These are phyloP conservation scores for Narthecium ossifragum DNA, from an alignment of 106 monocot genomes.

Conservation along the genomic window DNA sequence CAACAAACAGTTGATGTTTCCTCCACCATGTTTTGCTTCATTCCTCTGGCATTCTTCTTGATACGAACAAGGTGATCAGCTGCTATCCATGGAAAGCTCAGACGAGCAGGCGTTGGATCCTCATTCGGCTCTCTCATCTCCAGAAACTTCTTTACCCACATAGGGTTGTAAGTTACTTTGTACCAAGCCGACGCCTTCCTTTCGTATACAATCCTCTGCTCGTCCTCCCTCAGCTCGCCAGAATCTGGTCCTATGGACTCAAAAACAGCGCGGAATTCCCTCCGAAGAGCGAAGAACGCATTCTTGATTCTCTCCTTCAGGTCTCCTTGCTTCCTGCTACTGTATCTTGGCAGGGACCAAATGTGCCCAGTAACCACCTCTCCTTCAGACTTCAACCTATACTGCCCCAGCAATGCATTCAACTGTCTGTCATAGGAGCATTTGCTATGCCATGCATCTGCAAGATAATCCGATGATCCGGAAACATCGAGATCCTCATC, in stretches of 20 bases:
- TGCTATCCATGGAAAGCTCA: constrained; percentile 92
- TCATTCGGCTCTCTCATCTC: constrained; percentile 40
- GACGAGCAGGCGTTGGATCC: constrained; percentile 21
- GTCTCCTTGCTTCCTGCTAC: constrained; percentile 71
- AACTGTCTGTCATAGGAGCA: constrained; percentile 66
- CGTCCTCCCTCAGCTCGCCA: constrained; percentile 30
- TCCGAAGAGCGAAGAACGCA: constrained; percentile 48
- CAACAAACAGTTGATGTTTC: too few relatives aligned
- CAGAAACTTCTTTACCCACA: constrained; percentile 38
- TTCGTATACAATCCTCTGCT: constrained; percentile 34
- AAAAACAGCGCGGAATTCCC: constrained; percentile 52
- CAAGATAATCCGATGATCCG: constrained; percentile 32
- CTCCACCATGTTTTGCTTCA: too few relatives aligned
- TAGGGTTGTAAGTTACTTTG: constrained; percentile 79
- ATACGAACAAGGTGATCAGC: constrained; percentile 68
- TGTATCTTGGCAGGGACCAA: constrained; percentile 42
- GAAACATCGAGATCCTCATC: constrained; percentile 58
- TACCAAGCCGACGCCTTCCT: constrained; percentile 93
- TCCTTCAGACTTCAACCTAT: constrained; percentile 53
- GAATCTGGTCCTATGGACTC: constrained; percentile 23
- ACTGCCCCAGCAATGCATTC: constrained; percentile 65
- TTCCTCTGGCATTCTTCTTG: constrained; percentile 32
- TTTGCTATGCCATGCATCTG: constrained; percentile 61
- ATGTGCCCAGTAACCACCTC: constrained; percentile 78
- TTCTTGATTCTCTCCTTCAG: constrained; percentile 66